A percentile compares a stretch with the other conserved stretches of the same genome.
These are phyloP conservation scores for Lentinula aciculospora DNA, from an alignment of 768 basidiomycete species.

Conservation along the genomic window DNA sequence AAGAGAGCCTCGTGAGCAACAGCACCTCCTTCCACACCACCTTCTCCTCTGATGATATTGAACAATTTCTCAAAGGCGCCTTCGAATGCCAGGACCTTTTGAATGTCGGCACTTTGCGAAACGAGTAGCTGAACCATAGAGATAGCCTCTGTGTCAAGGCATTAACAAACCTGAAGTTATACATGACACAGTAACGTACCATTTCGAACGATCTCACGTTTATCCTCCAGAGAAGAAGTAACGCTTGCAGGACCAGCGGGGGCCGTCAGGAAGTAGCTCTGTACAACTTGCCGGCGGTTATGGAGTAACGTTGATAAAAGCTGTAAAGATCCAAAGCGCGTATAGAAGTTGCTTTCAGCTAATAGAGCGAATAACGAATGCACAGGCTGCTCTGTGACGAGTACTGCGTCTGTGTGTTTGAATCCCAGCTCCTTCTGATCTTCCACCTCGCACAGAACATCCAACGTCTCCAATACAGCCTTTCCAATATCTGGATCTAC, in stretches of 20 bases:
- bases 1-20: slow-evolving; percentile 82
- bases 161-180: not conserved
- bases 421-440: slow-evolving; percentile 67
- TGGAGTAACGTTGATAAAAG: slow-evolving; percentile 74
- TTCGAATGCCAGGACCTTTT: slow-evolving; percentile 95
- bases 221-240: slow-evolving; percentile 74
- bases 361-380: slow-evolving; percentile 78
- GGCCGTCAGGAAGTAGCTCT: slow-evolving; percentile 88
- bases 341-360: slow-evolving; percentile 74
- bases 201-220: slow-evolving; percentile 83
- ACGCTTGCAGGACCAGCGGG: slow-evolving; percentile 71
- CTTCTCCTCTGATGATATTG: slow-evolving; percentile 79
- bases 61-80: slow-evolving; percentile 96
- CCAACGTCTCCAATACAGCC: slow-evolving; percentile 86
- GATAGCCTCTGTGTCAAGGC: slow-evolving; percentile 60
- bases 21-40: slow-evolving; percentile 87
- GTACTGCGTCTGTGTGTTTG: slow-evolving; percentile 76
- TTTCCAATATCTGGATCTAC: slow-evolving; percentile 91
- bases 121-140: slow-evolving; percentile 76
- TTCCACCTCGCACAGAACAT: slow-evolving; percentile 77
- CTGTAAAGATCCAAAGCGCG: slow-evolving; percentile 80
- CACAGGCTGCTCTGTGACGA: slow-evolving; percentile 63
- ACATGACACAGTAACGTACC: slow-evolving; percentile 41
- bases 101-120: slow-evolving; percentile 86
- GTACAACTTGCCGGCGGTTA: slow-evolving; percentile 76